These are phyloP conservation scores for Phycomyces blakesleeanus DNA, from an alignment of 192 early-diverging fungal genomes.

Conservation along the genomic window DNA sequence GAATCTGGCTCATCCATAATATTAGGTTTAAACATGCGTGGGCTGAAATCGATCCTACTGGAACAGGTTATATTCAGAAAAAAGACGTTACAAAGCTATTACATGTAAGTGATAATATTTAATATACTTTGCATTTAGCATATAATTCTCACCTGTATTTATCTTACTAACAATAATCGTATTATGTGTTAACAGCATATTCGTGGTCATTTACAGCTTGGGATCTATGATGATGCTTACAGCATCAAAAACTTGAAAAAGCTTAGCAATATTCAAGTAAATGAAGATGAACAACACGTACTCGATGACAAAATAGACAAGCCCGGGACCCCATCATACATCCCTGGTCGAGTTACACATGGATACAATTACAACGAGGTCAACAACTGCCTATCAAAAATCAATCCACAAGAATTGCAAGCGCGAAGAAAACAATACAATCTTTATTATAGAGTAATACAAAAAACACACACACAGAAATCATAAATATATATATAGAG, in stretches of 20 bases:
- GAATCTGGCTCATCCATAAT: not conserved
- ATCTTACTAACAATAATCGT: not conserved
- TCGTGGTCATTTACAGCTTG: slow-evolving; percentile 19
- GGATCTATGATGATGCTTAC: slow-evolving; percentile 25
- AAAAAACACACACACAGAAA: too few relatives aligned
- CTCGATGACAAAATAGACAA: not conserved
- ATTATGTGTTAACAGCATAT: slow-evolving; percentile 10
- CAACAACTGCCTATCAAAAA: slow-evolving; percentile 21
- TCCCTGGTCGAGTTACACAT: not conserved
- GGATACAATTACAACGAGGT: slow-evolving; percentile 18
- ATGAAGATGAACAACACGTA: not conserved
- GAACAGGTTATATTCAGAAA: slow-evolving; percentile 31
- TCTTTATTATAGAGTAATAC: slow-evolving; percentile 37
- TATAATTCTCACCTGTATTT: too few relatives aligned
- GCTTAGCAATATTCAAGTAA: not conserved
- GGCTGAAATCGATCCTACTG: slow-evolving; percentile 32
- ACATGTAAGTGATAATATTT: too few relatives aligned
- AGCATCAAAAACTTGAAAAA: slow-evolving; percentile 10
- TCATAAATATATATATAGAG: too few relatives aligned
- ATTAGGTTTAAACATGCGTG: slow-evolving; percentile 34
- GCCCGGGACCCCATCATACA: not conserved
- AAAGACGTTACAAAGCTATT: slow-evolving; percentile 22
- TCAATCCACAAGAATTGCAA: slow-evolving; percentile 30
- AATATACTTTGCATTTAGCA: too few relatives aligned
- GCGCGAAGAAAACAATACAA: slow-evolving; percentile 38